Conservation (phyloP, 2,329 filamentous ascomycete genomes). For the Stachybotrys chartarum region DNA sequence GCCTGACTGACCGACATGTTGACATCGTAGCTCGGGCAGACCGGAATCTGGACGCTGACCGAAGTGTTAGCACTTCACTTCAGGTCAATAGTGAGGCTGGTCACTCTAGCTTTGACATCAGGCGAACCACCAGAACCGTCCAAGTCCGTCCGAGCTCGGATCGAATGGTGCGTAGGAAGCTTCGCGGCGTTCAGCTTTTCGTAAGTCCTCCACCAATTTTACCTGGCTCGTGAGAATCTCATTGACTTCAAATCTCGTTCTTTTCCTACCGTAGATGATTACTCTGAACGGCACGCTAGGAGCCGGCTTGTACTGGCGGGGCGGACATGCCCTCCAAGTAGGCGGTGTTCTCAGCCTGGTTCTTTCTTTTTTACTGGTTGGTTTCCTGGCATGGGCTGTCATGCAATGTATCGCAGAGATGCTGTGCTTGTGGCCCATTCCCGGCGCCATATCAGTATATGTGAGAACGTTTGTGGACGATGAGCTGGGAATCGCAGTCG, state of each 20-base stretch:
- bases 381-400: constrained; percentile 19
- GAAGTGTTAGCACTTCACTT: too few species aligned
- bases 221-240: not conserved
- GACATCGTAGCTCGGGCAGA: too few species aligned
- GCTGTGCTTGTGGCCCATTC: constrained; percentile 23
- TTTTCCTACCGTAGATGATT: constrained; percentile 14
- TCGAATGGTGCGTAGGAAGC: constrained; percentile 14
- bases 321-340: constrained; percentile 18
- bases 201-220: constrained; percentile 7
- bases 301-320: constrained; percentile 20
- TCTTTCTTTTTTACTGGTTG: constrained; percentile 18
- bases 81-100: not conserved
- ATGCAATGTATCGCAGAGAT: constrained; percentile 23
- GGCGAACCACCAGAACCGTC: constrained; percentile 5
- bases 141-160: constrained; percentile 9
- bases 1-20: not conserved
- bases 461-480: constrained; percentile 23
- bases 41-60: too few species aligned
- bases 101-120: not conserved
- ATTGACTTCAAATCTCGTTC: not conserved
- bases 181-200: constrained; percentile 16
- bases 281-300: constrained; percentile 19
- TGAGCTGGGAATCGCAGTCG: constrained; percentile 22
- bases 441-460: constrained; percentile 21
- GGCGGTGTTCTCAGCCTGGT: constrained; percentile 17